Evolutionary conservation across 495 filamentous ascomycete genomes (phyloP).

Genomic region (Annulohypoxylon stygium): DNA sequence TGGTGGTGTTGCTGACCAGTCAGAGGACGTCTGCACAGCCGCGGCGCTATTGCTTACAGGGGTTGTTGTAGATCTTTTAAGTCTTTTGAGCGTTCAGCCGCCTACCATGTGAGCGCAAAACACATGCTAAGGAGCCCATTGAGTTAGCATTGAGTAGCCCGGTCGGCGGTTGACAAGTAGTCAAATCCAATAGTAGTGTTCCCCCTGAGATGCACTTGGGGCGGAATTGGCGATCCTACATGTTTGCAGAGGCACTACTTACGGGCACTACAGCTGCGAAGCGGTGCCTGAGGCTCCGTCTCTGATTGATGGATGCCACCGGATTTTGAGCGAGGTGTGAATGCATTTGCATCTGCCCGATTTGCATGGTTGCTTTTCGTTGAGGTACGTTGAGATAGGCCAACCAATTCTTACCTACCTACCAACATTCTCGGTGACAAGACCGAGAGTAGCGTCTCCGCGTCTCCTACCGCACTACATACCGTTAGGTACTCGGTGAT

Average conservation of each 20-base stretch:
- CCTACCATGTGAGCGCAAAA: conserved; percentile 13
- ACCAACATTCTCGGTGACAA: conserved; percentile 4
- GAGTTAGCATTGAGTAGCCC: background rate
- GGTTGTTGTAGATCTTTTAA: conserved; percentile 33
- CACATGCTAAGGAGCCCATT: conserved; percentile 21
- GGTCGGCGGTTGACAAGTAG: conserved; percentile 20
- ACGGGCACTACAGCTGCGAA: conserved; percentile 11
- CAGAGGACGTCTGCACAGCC: conserved; percentile 23
- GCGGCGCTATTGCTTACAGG: conserved; percentile 25
- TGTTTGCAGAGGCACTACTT: background rate
- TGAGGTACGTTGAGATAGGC: conserved; percentile 10
- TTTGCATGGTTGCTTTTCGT: background rate
- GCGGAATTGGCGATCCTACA: conserved; percentile 30
- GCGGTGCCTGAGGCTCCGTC: conserved; percentile 38
- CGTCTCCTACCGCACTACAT: conserved; percentile 6
- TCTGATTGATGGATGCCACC: conserved; percentile 14
- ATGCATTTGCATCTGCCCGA: conserved; percentile 4
- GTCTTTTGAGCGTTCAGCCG: conserved; percentile 34
- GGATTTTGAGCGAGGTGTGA: conserved; percentile 9
- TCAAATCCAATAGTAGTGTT: conserved; percentile 19
- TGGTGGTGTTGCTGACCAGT: conserved; percentile 27
- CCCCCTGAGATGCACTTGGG: conserved; percentile 4
- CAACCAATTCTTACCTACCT: background rate
- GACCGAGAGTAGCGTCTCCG: conserved; percentile 15
- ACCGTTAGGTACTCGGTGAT: conserved; percentile 13